Conservation (phyloP, 805 yeast genomes). For the Lipomyces sp. region DNA sequence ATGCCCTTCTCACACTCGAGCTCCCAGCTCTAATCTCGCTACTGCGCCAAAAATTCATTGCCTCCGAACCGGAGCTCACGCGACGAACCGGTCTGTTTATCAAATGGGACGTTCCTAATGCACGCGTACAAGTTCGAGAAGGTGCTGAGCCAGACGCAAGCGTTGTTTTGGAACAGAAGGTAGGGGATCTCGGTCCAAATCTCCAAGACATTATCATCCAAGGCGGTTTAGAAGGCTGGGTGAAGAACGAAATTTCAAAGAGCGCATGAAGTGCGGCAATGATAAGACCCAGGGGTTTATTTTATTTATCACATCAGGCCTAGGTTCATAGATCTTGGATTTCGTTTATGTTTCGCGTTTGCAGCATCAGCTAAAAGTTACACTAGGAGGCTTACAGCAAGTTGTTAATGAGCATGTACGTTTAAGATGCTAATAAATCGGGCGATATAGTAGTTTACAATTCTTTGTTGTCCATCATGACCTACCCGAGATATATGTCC, state of each 20-base stretch:
- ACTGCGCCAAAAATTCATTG: conserved; percentile 70
- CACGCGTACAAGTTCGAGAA: conserved; percentile 79
- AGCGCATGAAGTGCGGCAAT: background rate
- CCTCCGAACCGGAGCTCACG: conserved; percentile 69
- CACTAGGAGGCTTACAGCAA: no score
- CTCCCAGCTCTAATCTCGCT: conserved; percentile 82
- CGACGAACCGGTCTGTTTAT: conserved; percentile 93
- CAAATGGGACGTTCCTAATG: conserved; percentile 89
- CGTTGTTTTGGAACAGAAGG: conserved; percentile 77
- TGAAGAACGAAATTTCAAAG: conserved; percentile 57
- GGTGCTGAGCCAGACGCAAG: conserved; percentile 49
- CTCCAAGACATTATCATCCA: conserved; percentile 95
- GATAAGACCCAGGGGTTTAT: background rate
- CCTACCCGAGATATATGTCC: no score
- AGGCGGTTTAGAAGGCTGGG: conserved; percentile 99
- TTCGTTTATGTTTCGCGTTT: background rate
- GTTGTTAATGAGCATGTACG: no score
- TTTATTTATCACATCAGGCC: background rate
- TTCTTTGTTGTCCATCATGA: no score
- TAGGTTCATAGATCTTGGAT: background rate
- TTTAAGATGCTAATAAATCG: no score
- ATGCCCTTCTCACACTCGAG: conserved; percentile 91
- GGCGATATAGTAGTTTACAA: no score
- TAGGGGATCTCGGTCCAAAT: conserved; percentile 93
- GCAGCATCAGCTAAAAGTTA: background rate